These are phyloP conservation scores for Verticillium tricorpus DNA, from an alignment of 2,329 filamentous ascomycete species.

Conservation along the genomic window DNA sequence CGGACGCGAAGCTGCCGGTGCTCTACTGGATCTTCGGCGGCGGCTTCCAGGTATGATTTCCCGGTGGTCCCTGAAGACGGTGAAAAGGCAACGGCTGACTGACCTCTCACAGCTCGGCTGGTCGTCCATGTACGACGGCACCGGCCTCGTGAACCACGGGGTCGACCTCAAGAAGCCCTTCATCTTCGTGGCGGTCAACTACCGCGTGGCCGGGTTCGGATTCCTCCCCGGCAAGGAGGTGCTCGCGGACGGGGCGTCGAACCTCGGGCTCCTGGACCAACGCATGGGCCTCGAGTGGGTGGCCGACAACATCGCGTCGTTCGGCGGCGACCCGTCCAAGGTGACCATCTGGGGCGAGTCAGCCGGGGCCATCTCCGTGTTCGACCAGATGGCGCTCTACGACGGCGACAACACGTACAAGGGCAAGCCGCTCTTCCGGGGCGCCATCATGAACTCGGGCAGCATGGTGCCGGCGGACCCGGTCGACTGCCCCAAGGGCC, in stretches of 20 bases:
- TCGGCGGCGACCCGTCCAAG: conserved; percentile 74
- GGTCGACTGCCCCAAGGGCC: conserved; percentile 62
- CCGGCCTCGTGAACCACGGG: conserved; percentile 39
- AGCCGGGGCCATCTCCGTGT: conserved; percentile 67
- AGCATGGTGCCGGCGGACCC: conserved; percentile 56
- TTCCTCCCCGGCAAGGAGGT: conserved; percentile 69
- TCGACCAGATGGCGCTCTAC: conserved; percentile 72
- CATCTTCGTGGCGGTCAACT: conserved; percentile 73
- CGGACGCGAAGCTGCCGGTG: conserved; percentile 57
- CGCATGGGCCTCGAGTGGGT: conserved; percentile 71
- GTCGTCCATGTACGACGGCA: conserved; percentile 47
- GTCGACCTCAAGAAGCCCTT: conserved; percentile 56
- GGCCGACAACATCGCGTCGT: conserved; percentile 69
- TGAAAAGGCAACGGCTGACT: not conserved
- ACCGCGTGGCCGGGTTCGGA: conserved; percentile 70
- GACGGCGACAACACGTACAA: conserved; percentile 71
- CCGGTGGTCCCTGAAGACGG: too few species aligned
- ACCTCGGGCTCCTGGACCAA: conserved; percentile 70
- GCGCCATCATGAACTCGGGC: conserved; percentile 73
- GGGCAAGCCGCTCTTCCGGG: conserved; percentile 69
- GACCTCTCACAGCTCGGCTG: conserved; percentile 35
- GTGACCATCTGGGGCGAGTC: conserved; percentile 78
- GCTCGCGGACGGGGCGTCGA: conserved; percentile 60
- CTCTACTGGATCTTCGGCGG: conserved; percentile 70
- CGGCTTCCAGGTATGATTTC: conserved; percentile 39